Conservation (phyloP, 139 green algal genomes). For the Micractinium sp. region DNA sequence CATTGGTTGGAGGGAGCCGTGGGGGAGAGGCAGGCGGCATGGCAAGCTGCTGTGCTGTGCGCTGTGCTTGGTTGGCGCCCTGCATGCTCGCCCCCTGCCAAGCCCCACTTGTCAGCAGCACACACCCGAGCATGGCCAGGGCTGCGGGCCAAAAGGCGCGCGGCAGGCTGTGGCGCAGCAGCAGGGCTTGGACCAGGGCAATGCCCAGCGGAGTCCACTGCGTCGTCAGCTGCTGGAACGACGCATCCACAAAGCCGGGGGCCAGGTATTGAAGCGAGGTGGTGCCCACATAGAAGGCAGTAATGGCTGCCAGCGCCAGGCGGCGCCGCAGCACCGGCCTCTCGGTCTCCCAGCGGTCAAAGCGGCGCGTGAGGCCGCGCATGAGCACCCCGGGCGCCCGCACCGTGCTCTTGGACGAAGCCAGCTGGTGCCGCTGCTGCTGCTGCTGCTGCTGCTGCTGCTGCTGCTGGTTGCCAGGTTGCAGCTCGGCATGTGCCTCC, state of each 20-base stretch:
- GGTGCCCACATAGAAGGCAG: not conserved
- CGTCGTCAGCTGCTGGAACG: not conserved
- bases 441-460: not conserved
- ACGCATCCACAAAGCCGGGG: not conserved
- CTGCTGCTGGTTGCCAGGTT: not conserved
- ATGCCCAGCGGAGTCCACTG: conserved; percentile 28
- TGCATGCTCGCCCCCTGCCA: too few relatives aligned
- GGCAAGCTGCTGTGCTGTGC: not conserved
- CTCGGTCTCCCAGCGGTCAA: conserved; percentile 8
- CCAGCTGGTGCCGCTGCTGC: not conserved
- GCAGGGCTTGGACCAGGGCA: not conserved
- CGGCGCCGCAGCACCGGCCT: conserved; percentile 13
- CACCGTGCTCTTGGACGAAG: not conserved
- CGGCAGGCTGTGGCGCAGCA: conserved; percentile 28
- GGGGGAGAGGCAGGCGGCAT: not conserved
- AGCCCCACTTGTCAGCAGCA: too few relatives aligned
- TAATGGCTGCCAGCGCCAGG: conserved; percentile 3
- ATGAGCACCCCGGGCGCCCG: not conserved
- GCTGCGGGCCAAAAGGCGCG: conserved; percentile 14
- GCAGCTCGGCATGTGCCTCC: not conserved
- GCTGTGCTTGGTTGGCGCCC: too few relatives aligned
- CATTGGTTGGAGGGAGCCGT: too few relatives aligned
- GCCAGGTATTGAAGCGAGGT: conserved; percentile 17
- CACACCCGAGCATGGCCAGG: not conserved
- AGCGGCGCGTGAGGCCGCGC: not conserved